Evolutionary conservation across 139 green algal genomes (phyloP).

Genomic region (Volvox reticuliferus): DNA sequence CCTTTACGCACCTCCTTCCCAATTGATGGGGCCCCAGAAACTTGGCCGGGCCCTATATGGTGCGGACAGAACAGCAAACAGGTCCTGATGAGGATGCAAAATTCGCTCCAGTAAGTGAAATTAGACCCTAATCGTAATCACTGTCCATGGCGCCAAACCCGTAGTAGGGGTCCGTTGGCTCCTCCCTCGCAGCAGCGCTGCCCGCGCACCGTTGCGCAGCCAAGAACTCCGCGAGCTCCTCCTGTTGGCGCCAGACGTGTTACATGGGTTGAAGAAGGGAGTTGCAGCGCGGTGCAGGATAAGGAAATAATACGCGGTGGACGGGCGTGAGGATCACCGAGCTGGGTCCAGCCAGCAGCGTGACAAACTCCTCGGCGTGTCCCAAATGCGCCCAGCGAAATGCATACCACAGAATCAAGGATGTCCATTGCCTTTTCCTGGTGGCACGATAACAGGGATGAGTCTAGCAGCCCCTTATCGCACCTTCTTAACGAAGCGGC

Average conservation of each 20-base stretch:
- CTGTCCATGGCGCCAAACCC: constrained; percentile 19
- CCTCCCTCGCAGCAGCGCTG: background rate
- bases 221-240: constrained; percentile 39
- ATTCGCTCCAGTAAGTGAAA: background rate
- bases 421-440: background rate
- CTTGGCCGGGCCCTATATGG: background rate
- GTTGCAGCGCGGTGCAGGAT: background rate
- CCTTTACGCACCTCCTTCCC: background rate
- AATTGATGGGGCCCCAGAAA: background rate
- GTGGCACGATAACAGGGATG: background rate
- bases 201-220: background rate
- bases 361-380: background rate
- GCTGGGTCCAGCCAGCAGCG: background rate
- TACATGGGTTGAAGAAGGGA: background rate
- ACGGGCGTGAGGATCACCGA: background rate
- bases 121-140: background rate
- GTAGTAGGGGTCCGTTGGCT: background rate
- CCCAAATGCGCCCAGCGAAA: background rate
- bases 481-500: constrained; percentile 80
- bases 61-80: background rate
- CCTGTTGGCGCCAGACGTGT: background rate
- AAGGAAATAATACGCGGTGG: background rate
- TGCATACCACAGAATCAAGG: background rate
- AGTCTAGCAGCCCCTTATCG: background rate
- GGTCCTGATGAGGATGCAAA: too few species aligned